Conservation (phyloP, 805 yeast genomes). For the Yamadazyma phyllophila region DNA sequence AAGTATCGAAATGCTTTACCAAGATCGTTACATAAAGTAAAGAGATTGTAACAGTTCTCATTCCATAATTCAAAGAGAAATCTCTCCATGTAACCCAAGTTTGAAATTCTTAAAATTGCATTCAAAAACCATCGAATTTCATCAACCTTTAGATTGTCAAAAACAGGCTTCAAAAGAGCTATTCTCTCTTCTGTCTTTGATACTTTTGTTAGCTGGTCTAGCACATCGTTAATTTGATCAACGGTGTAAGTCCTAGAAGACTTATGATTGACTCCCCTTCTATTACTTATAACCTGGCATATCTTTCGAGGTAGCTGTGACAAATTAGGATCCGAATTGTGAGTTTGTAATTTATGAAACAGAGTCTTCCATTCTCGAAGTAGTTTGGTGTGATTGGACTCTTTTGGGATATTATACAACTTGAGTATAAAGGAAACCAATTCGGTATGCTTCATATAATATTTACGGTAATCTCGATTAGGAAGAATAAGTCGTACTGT, state of each 20-base stretch:
- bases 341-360: conserved; percentile 30
- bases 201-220: conserved; percentile 30
- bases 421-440: conserved; percentile 49
- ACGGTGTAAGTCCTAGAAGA: conserved; percentile 20
- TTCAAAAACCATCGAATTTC: conserved; percentile 71
- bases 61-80: conserved; percentile 65
- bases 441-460: conserved; percentile 61
- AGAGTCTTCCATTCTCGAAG: conserved; percentile 36
- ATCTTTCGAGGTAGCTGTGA: conserved; percentile 46
- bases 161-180: conserved; percentile 46
- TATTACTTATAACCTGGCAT: conserved; percentile 49
- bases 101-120: conserved; percentile 57
- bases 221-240: conserved; percentile 25
- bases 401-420: conserved; percentile 56
- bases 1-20: conserved; percentile 51
- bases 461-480: conserved; percentile 58
- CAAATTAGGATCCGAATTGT: conserved; percentile 21
- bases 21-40: conserved; percentile 63
- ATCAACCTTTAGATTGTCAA: conserved; percentile 52
- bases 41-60: conserved; percentile 69
- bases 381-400: conserved; percentile 56
- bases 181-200: conserved; percentile 33
- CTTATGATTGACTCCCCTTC: conserved; percentile 47
- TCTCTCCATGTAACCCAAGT: conserved; percentile 62
- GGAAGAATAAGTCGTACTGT: conserved; percentile 63